Conservation (phyloP, 2,329 filamentous ascomycete genomes). For the Verticillium klebahnii region DNA sequence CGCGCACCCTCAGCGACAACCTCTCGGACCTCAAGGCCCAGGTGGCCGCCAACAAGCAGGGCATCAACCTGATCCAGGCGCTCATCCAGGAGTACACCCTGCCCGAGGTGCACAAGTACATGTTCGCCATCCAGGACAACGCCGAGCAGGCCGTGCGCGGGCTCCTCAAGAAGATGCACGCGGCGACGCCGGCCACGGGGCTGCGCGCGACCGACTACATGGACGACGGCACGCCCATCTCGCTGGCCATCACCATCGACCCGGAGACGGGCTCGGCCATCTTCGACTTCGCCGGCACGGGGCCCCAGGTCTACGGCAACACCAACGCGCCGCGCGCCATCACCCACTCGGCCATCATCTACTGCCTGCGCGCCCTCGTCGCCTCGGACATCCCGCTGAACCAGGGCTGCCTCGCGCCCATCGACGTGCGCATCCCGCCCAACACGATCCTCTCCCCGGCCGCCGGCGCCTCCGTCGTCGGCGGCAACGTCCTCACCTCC, state of each 20-base stretch:
- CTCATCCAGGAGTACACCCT: conserved; percentile 77
- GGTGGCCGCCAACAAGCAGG: conserved; percentile 70
- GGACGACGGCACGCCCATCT: conserved; percentile 50
- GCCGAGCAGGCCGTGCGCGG: conserved; percentile 11
- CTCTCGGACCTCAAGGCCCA: conserved; percentile 73
- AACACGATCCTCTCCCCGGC: conserved; percentile 71
- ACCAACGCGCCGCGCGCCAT: conserved; percentile 25
- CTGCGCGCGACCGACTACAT: conserved; percentile 69
- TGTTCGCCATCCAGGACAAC: conserved; percentile 12
- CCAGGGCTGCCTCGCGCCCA: conserved; percentile 76
- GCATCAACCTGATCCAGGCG: conserved; percentile 68
- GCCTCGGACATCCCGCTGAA: conserved; percentile 80
- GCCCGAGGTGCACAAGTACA: conserved; percentile 50
- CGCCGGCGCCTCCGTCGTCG: conserved; percentile 74
- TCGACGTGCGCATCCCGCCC: conserved; percentile 68
- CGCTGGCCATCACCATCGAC: conserved; percentile 46
- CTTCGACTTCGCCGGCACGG: conserved; percentile 46
- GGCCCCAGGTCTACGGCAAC: conserved; percentile 41
- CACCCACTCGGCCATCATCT: conserved; percentile 35
- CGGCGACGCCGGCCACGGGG: conserved; percentile 62
- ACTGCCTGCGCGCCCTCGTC: conserved; percentile 77
- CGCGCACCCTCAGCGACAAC: conserved; percentile 68
- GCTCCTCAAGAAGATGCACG: conserved; percentile 28
- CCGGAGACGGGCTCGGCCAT: conserved; percentile 59
- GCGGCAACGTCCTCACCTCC: conserved; percentile 75